phyloP scores from a whole-genome alignment of 306 rosid genomes.

The Ammopiptanthus mongolicus region DNA sequence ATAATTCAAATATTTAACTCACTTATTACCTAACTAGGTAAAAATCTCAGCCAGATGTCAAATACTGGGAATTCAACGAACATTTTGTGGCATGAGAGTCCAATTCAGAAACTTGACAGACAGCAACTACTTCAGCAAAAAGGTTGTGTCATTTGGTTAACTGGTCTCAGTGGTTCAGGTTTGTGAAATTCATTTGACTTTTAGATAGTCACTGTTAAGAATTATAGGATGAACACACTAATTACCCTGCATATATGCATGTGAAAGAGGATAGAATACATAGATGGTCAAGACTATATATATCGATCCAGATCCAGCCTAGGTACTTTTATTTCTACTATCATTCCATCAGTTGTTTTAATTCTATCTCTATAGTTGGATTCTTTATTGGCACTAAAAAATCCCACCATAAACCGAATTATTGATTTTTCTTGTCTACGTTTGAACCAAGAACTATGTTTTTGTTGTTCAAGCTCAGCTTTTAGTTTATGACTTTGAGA shows the following conservation, averaged over 20 bases:
- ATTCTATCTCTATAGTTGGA: neutral
- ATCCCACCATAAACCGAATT: neutral
- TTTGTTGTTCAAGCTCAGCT: constrained; percentile 6
- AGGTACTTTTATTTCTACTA: neutral
- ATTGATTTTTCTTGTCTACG: neutral
- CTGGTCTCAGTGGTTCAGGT: constrained; percentile 99
- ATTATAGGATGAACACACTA: neutral
- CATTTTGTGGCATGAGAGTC: constrained; percentile 71
- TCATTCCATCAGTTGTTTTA: neutral
- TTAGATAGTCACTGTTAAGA: neutral
- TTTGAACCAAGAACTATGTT: neutral
- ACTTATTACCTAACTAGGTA: constrained; percentile 45
- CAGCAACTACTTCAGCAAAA: constrained; percentile 72
- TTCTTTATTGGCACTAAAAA: neutral
- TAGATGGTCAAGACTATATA: neutral
- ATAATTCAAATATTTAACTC: constrained; percentile 28
- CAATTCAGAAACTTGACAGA: constrained; percentile 69
- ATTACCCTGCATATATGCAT: neutral
- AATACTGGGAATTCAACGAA: constrained; percentile 61
- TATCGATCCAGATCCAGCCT: too few species aligned
- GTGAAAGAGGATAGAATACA: neutral
- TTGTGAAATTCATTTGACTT: constrained; percentile 29
- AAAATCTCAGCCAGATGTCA: constrained; percentile 31
- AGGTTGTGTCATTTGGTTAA: constrained; percentile 93
- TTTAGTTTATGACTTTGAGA: neutral